These are phyloP conservation scores for Eutypella sp. DNA, from an alignment of 2,329 filamentous ascomycete genomes.

Conservation along the genomic window DNA sequence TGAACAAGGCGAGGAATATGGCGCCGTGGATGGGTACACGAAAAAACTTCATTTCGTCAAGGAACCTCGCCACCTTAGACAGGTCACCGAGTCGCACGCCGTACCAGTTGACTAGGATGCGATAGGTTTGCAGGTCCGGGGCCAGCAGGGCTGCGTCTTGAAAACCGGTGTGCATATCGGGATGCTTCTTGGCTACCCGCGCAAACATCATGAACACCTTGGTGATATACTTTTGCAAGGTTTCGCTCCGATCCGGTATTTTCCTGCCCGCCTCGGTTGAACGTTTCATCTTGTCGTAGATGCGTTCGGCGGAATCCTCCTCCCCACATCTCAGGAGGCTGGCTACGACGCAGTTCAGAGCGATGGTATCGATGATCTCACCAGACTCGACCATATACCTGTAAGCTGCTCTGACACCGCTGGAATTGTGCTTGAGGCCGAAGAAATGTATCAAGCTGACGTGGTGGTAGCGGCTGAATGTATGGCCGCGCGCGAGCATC, in stretches of 20 bases:
- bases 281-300: constrained; percentile 80
- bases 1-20: constrained; percentile 76
- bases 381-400: constrained; percentile 76
- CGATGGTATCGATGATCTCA: constrained; percentile 81
- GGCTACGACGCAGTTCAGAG: constrained; percentile 81
- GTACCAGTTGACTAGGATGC: constrained; percentile 72
- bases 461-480: constrained; percentile 73
- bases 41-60: constrained; percentile 75
- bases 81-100: constrained; percentile 66
- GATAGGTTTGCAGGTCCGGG: constrained; percentile 75
- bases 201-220: constrained; percentile 55
- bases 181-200: constrained; percentile 48
- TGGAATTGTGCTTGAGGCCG: constrained; percentile 68
- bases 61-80: constrained; percentile 60
- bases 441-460: constrained; percentile 80
- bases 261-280: constrained; percentile 38
- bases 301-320: constrained; percentile 66
- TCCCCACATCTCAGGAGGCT: constrained; percentile 75
- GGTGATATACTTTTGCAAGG: constrained; percentile 45
- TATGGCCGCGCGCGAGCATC: constrained; percentile 64
- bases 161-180: constrained; percentile 44
- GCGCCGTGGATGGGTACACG: constrained; percentile 66
- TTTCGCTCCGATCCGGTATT: constrained; percentile 42
- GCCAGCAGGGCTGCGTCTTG: constrained; percentile 63
- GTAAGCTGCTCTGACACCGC: constrained; percentile 72